phyloP scores from a whole-genome alignment of 371 early-diverging fungal species.

The Massospora cicadina region DNA sequence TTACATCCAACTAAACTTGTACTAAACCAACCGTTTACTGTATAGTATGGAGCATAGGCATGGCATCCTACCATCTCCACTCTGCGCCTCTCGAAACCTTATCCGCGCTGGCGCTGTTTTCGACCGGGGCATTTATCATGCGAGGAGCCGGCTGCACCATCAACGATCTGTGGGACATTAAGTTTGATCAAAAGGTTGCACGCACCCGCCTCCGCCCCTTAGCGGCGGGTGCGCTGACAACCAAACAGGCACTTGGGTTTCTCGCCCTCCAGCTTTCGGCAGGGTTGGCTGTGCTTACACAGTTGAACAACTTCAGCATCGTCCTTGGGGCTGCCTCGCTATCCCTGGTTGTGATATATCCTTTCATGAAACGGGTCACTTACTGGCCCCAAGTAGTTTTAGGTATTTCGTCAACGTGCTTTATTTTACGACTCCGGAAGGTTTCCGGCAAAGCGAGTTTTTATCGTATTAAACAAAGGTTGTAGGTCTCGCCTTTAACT shows the following conservation, averaged over 20 bases:
- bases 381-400: slow-evolving; percentile 87
- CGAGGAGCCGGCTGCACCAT: slow-evolving; percentile 93
- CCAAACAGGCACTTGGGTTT: slow-evolving; percentile 53
- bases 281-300: slow-evolving; percentile 61
- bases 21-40: background rate
- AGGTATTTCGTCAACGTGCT: too few species aligned
- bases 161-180: slow-evolving; percentile 90
- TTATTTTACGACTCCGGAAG: background rate
- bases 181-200: slow-evolving; percentile 65
- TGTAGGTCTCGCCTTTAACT: slow-evolving; percentile 77
- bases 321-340: slow-evolving; percentile 65
- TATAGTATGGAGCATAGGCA: slow-evolving; percentile 60
- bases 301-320: slow-evolving; percentile 59
- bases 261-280: slow-evolving; percentile 58
- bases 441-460: background rate
- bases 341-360: slow-evolving; percentile 62
- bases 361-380: slow-evolving; percentile 89
- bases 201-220: slow-evolving; percentile 72
- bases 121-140: slow-evolving; percentile 80
- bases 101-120: slow-evolving; percentile 63
- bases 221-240: slow-evolving; percentile 56
- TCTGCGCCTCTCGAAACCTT: slow-evolving; percentile 21
- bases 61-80: slow-evolving; percentile 44
- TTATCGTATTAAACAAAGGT: background rate
- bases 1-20: background rate